These are phyloP conservation scores for Coniosporium tulheliwenetii DNA, from an alignment of 2,329 filamentous ascomycete species.

Conservation along the genomic window DNA sequence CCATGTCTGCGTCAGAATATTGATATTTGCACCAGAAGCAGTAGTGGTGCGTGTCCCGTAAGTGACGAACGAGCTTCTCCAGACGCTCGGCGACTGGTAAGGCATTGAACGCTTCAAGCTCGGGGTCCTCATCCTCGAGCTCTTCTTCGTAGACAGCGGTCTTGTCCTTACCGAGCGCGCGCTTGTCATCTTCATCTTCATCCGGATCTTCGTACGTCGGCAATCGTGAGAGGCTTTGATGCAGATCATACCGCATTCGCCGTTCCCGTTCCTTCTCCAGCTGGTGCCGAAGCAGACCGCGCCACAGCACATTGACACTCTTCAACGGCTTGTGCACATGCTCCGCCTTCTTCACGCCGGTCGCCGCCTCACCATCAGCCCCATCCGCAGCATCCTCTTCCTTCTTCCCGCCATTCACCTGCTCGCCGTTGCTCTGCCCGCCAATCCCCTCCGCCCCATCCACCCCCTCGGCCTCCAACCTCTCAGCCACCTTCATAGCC, in stretches of 20 bases:
- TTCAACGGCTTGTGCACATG: conserved; percentile 31
- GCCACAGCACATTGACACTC: conserved; percentile 63
- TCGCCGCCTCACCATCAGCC: conserved; percentile 9
- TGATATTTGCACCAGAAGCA: conserved; percentile 93
- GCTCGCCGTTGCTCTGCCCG: background rate
- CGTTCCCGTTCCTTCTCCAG: conserved; percentile 55
- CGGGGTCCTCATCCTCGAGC: conserved; percentile 62
- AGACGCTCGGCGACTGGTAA: conserved; percentile 53
- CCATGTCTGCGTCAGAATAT: conserved; percentile 61
- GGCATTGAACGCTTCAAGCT: conserved; percentile 65
- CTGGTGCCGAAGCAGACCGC: conserved; percentile 54
- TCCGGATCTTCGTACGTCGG: conserved; percentile 54
- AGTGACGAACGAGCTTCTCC: conserved; percentile 46
- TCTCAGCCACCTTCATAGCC: conserved; percentile 71
- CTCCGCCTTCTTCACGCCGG: conserved; percentile 4
- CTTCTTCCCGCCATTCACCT: conserved; percentile 7
- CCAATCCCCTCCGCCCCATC: conserved; percentile 11
- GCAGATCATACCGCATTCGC: conserved; percentile 48
- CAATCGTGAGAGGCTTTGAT: conserved; percentile 45
- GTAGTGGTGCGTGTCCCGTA: conserved; percentile 60
- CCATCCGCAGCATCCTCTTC: conserved; percentile 4
- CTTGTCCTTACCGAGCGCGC: conserved; percentile 46
- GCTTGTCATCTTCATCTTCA: conserved; percentile 56
- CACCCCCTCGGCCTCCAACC: conserved; percentile 46
- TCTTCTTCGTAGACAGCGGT: conserved; percentile 35